Evolutionary conservation across 2,329 filamentous ascomycete genomes (phyloP).

Genomic region (Lecanicillium sp.): DNA sequence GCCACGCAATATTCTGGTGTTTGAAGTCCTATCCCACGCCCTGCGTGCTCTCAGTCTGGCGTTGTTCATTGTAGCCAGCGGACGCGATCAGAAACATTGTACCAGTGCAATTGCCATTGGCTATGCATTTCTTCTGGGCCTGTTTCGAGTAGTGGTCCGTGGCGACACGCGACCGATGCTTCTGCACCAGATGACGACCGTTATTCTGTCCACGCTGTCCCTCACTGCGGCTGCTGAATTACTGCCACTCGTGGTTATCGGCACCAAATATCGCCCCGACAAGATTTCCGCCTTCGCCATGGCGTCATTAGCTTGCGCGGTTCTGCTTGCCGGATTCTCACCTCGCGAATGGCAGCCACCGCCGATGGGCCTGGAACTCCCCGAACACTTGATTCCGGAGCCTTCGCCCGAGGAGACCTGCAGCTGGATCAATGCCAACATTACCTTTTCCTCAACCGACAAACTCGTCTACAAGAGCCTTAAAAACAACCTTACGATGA

Average conservation of each 20-base stretch:
- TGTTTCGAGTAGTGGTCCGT: constrained; percentile 35
- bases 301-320: constrained; percentile 27
- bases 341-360: constrained; percentile 47
- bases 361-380: constrained; percentile 31
- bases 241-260: constrained; percentile 32
- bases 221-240: constrained; percentile 34
- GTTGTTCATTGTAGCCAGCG: not conserved
- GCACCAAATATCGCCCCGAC: constrained; percentile 15
- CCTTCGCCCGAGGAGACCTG: constrained; percentile 47
- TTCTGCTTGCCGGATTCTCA: constrained; percentile 36
- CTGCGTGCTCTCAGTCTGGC: not conserved
- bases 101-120: constrained; percentile 30
- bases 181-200: constrained; percentile 42
- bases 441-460: constrained; percentile 33
- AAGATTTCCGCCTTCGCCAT: not conserved
- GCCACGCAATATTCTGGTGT: not conserved
- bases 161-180: constrained; percentile 39
- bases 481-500: constrained; percentile 37
- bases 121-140: constrained; percentile 40
- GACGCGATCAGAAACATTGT: constrained; percentile 21
- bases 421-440: constrained; percentile 47
- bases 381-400: constrained; percentile 28
- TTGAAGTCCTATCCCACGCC: constrained; percentile 1
- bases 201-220: constrained; percentile 25
- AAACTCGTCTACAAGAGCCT: constrained; percentile 34